phyloP scores from a whole-genome alignment of 108 stramenopile species.

The Cyclotella sp. region DNA sequence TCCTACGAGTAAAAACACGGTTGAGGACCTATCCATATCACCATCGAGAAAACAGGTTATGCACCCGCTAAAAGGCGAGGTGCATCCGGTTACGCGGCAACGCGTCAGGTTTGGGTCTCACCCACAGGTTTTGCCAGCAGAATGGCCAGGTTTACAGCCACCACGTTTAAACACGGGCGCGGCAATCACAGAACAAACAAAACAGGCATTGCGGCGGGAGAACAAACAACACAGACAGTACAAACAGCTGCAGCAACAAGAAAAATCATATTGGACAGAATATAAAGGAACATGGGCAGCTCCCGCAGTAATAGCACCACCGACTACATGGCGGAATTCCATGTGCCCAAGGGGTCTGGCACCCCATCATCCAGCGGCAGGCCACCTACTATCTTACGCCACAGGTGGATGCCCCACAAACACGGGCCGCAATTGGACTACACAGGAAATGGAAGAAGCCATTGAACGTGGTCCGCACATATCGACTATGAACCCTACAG shows the following conservation, averaged over 20 bases:
- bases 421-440: background rate
- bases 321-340: background rate
- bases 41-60: too few relatives aligned
- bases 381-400: background rate
- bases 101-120: background rate
- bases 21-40: too few relatives aligned
- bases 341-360: background rate
- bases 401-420: too few relatives aligned
- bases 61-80: background rate
- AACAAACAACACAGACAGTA: background rate
- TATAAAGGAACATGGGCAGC: background rate
- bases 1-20: too few relatives aligned
- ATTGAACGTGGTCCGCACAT: background rate
- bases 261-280: background rate
- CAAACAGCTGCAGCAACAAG: background rate
- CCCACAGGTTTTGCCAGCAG: background rate
- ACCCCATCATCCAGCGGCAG: too few relatives aligned
- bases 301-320: background rate
- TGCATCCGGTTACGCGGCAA: background rate
- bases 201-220: background rate
- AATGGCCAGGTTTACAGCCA: background rate
- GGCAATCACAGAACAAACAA: background rate
- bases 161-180: background rate
- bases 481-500: background rate
- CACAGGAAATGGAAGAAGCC: background rate